These are phyloP conservation scores for Pseudocercospora pini-densiflorae DNA, from an alignment of 2,329 filamentous ascomycete species.

Conservation along the genomic window DNA sequence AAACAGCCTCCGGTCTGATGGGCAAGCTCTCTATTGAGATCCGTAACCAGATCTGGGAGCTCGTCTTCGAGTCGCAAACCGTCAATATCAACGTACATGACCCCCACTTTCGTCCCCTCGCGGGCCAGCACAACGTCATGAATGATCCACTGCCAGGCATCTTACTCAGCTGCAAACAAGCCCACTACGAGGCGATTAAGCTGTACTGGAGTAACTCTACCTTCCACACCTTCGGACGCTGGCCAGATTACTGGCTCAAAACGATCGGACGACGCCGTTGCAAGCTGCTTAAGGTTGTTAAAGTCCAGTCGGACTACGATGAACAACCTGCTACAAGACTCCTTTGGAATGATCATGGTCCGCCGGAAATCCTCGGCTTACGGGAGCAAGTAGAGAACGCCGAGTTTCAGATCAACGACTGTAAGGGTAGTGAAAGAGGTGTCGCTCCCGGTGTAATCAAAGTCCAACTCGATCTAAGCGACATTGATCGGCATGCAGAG, in stretches of 20 bases:
- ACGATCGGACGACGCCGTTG: background rate
- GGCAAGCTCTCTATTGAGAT: background rate
- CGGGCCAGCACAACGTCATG: too few relatives aligned
- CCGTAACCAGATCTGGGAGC: background rate
- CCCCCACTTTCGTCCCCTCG: too few relatives aligned
- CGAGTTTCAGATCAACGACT: background rate
- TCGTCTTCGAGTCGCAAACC: background rate
- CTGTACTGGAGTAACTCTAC: conserved; percentile 18
- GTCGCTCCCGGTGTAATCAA: background rate
- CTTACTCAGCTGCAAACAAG: conserved; percentile 22
- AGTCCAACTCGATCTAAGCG: background rate
- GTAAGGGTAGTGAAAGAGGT: background rate
- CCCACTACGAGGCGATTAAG: conserved; percentile 16
- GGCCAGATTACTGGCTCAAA: background rate
- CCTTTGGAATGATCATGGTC: too few relatives aligned
- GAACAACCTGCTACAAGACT: background rate
- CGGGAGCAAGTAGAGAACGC: background rate
- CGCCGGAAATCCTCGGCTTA: too few relatives aligned
- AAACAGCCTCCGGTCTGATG: background rate
- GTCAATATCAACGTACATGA: background rate
- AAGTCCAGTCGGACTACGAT: background rate
- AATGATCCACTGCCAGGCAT: conserved; percentile 6
- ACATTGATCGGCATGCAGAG: background rate
- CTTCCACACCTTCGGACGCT: conserved; percentile 9
- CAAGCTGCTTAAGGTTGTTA: background rate